A percentile compares a stretch with the other conserved stretches of the same genome.
Evolutionary conservation across 495 filamentous ascomycete genomes (phyloP).

Genomic region (Mycothermus thermophilus): DNA sequence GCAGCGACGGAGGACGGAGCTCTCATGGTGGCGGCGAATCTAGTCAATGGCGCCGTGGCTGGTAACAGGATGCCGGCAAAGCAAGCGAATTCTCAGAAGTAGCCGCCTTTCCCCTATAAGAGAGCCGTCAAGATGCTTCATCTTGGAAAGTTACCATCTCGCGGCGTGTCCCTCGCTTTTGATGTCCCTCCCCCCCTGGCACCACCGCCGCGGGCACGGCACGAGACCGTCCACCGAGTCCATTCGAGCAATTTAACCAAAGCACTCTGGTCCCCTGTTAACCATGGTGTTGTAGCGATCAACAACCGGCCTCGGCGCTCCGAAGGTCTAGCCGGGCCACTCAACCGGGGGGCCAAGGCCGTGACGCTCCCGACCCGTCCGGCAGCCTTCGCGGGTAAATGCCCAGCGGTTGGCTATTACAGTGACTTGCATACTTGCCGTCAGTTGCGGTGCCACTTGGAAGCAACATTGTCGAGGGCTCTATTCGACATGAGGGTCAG

Average conservation of each 20-base stretch:
- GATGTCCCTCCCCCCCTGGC: neutral
- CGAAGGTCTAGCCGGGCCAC: constrained; percentile 4
- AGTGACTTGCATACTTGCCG: neutral
- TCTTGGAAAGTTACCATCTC: no score
- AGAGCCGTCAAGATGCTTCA: no score
- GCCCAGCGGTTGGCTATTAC: neutral
- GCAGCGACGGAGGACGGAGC: constrained; percentile 1
- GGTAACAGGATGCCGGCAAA: no score
- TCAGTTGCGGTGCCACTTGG: no score
- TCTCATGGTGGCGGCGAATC: constrained; percentile 6
- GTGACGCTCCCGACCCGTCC: neutral
- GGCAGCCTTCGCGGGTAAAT: neutral
- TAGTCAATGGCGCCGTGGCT: no score
- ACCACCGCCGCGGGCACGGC: constrained; percentile 1
- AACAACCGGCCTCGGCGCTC: no score
- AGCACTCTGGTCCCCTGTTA: no score
- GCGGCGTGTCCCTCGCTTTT: no score
- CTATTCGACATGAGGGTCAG: neutral
- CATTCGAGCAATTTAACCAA: neutral
- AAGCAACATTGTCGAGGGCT: no score
- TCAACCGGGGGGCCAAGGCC: constrained; percentile 2
- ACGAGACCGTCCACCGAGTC: neutral
- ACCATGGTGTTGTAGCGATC: neutral
- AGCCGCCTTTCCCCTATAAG: no score
- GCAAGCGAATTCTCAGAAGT: no score